These are phyloP conservation scores for Cryptococcus floricola DNA, from an alignment of 1,284 basidiomycete genomes.

Conservation along the genomic window DNA sequence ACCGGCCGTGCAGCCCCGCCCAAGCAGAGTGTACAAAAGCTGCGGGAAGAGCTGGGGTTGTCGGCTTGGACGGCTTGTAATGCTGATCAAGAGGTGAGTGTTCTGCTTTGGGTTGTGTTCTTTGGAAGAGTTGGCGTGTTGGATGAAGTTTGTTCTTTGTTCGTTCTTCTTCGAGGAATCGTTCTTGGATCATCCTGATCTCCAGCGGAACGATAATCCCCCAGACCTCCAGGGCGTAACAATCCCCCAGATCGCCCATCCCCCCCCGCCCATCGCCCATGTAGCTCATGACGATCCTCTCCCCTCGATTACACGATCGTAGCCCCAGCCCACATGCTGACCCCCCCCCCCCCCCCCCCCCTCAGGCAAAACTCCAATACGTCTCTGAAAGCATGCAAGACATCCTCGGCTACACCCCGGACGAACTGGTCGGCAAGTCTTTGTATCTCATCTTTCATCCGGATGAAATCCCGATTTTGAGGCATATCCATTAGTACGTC, in stretches of 20 bases:
- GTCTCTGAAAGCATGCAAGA: constrained; percentile 36
- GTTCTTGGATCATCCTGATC: too few relatives aligned
- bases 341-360: too few relatives aligned
- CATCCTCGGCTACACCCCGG: constrained; percentile 36
- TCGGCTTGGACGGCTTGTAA: constrained; percentile 13
- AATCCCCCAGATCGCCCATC: neutral
- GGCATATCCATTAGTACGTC: constrained; percentile 38
- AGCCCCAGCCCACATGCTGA: neutral
- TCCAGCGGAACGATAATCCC: too few relatives aligned
- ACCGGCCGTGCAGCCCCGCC: too few relatives aligned
- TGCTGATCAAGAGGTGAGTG: constrained; percentile 15
- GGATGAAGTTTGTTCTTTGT: too few relatives aligned
- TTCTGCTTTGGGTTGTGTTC: too few relatives aligned
- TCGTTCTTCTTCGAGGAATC: too few relatives aligned
- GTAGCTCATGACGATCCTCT: neutral
- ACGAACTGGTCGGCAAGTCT: constrained; percentile 33
- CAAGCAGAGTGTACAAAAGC: too few relatives aligned
- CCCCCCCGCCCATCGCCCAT: neutral
- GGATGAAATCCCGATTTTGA: constrained; percentile 31
- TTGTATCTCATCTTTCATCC: constrained; percentile 37
- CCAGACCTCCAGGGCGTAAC: neutral
- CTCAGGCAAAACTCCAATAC: constrained; percentile 30
- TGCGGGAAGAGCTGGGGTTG: constrained; percentile 11
- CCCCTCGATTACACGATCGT: neutral
- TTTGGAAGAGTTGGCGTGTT: too few relatives aligned